Percentiles rank a stretch among this genome's conserved stretches.
These are phyloP conservation scores for Hypocrella siamensis DNA, from an alignment of 2,329 filamentous ascomycete species.

Conservation along the genomic window DNA sequence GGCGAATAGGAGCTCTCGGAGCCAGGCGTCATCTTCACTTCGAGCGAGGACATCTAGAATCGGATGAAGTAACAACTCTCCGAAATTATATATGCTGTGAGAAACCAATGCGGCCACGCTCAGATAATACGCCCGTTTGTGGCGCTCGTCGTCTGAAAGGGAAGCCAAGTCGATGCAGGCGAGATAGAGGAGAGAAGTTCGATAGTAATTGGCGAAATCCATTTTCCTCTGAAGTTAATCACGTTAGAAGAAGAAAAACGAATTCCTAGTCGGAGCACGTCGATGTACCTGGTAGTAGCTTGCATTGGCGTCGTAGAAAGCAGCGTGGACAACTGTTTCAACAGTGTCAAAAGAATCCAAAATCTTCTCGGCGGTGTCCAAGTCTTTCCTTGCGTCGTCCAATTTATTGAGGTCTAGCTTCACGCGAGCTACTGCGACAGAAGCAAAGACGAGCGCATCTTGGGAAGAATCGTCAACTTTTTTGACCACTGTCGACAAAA, in stretches of 20 bases:
- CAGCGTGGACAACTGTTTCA: constrained; percentile 86
- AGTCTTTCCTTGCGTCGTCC: constrained; percentile 69
- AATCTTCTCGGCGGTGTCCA: constrained; percentile 76
- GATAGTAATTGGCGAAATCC: constrained; percentile 94
- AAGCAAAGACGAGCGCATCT: constrained; percentile 90
- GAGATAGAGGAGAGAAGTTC: constrained; percentile 92
- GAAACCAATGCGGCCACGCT: constrained; percentile 85
- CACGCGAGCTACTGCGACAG: constrained; percentile 75
- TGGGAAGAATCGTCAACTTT: constrained; percentile 87
- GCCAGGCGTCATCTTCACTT: constrained; percentile 65
- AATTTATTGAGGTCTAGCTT: constrained; percentile 68
- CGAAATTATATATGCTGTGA: constrained; percentile 97
- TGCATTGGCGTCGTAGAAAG: constrained; percentile 91
- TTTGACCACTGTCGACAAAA: constrained; percentile 68
- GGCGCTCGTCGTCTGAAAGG: constrained; percentile 59
- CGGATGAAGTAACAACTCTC: constrained; percentile 92
- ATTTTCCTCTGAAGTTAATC: constrained; percentile 40
- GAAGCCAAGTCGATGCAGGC: constrained; percentile 79
- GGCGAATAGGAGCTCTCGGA: constrained; percentile 88
- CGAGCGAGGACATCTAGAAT: constrained; percentile 69
- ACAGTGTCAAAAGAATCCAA: constrained; percentile 88
- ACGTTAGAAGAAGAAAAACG: not conserved
- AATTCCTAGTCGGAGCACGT: not conserved
- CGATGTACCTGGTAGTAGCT: constrained; percentile 66
- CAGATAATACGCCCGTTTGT: constrained; percentile 77